A percentile compares a stretch with the other conserved stretches of the same genome.
phyloP scores from a whole-genome alignment of 768 basidiomycete species.

The Phlebiopsis gigantea region DNA sequence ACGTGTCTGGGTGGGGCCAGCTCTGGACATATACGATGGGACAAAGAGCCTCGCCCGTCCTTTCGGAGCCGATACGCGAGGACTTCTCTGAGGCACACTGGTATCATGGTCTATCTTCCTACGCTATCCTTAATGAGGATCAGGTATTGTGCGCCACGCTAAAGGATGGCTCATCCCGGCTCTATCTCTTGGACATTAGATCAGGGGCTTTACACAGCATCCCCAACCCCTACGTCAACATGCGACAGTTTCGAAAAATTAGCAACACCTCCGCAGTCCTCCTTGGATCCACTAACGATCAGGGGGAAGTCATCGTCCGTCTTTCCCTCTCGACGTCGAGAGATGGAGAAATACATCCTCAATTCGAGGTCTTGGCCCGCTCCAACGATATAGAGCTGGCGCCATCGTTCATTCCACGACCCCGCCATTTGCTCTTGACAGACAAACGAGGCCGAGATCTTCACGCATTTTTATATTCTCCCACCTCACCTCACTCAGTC shows the following conservation, averaged over 20 bases:
- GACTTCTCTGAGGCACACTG: conserved; percentile 4
- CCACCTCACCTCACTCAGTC: not conserved
- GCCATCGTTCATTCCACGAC: not conserved
- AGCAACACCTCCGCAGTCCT: not conserved
- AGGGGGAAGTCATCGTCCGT: not conserved
- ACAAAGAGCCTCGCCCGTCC: not conserved
- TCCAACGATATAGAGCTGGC: not conserved
- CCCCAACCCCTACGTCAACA: not conserved
- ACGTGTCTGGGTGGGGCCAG: not conserved
- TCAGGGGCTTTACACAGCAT: not conserved
- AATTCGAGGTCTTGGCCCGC: not conserved
- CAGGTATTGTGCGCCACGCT: not conserved
- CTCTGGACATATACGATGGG: not conserved
- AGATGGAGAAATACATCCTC: not conserved
- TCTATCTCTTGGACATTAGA: not conserved
- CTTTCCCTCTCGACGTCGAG: not conserved
- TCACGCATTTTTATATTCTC: not conserved
- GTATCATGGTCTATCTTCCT: not conserved
- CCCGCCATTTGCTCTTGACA: not conserved
- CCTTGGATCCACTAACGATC: not conserved
- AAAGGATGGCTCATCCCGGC: not conserved
- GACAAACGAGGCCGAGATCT: not conserved
- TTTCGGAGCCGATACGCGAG: not conserved
- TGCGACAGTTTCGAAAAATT: not conserved
- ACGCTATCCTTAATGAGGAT: not conserved